Conservation (phyloP, 441 rosid species). For the Manihot esculenta region DNA sequence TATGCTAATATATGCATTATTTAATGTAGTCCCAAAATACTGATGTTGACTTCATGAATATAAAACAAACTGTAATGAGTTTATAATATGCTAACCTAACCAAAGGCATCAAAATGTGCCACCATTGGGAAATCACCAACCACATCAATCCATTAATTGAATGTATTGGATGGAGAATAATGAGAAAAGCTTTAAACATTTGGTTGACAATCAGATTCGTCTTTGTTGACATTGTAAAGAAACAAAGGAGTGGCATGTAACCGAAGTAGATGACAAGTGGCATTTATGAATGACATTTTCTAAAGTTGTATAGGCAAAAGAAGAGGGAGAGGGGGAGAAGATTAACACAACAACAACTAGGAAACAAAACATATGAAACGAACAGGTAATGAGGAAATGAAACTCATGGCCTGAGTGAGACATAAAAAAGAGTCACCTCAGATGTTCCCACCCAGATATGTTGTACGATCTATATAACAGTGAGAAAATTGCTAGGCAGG, state of each 20-base stretch:
- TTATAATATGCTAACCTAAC: background rate
- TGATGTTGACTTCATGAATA: background rate
- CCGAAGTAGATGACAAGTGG: too few relatives aligned
- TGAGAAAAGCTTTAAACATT: background rate
- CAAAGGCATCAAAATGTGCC: background rate
- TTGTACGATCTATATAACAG: background rate
- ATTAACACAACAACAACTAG: background rate
- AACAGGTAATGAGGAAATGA: background rate
- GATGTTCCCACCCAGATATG: constrained; percentile 1
- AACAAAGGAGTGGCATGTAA: background rate
- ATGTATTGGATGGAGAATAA: background rate
- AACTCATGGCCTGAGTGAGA: background rate
- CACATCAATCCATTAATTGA: background rate
- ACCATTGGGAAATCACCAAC: background rate
- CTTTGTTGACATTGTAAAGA: too few relatives aligned
- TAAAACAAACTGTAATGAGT: background rate
- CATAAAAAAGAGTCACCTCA: background rate
- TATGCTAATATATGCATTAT: constrained; percentile 8
- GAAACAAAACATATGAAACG: background rate
- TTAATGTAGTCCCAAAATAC: constrained; percentile 1
- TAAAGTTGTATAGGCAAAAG: background rate
- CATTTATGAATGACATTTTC: background rate
- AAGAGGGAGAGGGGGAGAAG: background rate
- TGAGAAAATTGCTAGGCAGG: background rate
- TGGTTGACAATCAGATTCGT: background rate